Evolutionary conservation across 345 rosid genomes (phyloP).

Genomic region (Combretum micranthum): DNA sequence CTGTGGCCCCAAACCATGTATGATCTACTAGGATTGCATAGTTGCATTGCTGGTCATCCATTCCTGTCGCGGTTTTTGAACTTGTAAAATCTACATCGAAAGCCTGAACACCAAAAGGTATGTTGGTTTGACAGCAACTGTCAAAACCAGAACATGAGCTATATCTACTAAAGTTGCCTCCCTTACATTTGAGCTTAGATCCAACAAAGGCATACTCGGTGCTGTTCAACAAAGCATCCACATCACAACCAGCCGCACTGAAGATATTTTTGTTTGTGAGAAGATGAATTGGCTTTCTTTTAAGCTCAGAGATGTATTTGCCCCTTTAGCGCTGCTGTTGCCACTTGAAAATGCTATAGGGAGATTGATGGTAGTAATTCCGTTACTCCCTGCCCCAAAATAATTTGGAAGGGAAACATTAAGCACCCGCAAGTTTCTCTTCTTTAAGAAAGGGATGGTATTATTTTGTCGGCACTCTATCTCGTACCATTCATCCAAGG

Average conservation of each 20-base stretch:
- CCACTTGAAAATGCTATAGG: neutral
- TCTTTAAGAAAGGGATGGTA: neutral
- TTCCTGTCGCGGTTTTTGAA: neutral
- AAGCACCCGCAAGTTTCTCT: slow-evolving; percentile 1
- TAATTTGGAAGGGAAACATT: neutral
- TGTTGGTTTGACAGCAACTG: neutral
- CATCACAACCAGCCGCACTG: neutral
- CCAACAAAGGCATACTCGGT: neutral
- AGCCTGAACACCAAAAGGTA: neutral
- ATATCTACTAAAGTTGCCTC: neutral
- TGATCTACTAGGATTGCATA: slow-evolving; percentile 1
- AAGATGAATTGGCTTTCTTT: neutral
- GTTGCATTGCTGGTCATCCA: neutral
- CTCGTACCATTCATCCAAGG: no score
- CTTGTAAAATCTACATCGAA: neutral
- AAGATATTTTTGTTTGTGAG: neutral
- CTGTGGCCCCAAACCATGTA: neutral
- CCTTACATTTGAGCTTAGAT: neutral
- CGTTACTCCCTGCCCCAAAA: neutral
- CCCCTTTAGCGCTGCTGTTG: neutral
- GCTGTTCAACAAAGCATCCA: neutral
- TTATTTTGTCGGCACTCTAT: no score
- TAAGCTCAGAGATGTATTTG: neutral
- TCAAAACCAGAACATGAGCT: neutral
- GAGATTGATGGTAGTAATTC: neutral